Evolutionary conservation across 805 yeast species (phyloP), one percentile per base, ranked within the genome.

Genomic region (Blastobotrys terrestris): DNA sequence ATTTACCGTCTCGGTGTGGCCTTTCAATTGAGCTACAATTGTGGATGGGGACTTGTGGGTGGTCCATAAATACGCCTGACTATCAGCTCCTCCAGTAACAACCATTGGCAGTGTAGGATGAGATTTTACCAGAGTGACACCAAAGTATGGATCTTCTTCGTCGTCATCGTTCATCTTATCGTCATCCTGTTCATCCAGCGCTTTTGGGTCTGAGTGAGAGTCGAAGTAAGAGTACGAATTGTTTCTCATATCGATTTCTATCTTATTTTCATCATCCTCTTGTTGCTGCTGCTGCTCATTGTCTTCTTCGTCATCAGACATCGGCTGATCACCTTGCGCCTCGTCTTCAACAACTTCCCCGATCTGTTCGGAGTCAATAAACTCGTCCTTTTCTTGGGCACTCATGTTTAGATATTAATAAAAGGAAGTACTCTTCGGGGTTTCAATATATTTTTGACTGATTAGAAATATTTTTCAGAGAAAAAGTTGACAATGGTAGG

Each of bases 71-170:
- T 81, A 87, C 1, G 91, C 97, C 21, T 80, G 74, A 67, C 92
- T 84, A 68, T 94, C 99, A 54, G 96, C 98, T 43, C 97, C 98
- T 31, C 99, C 99, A 19, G 92, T 78, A n/a, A 84, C 85, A 6
- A 87, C 94, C 67, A 75, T 61, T 15, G 97, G 97, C 55, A 90
- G 74, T 4, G 76, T 76, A 41, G 97, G 97, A 67, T 94, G 97
- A 4, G 83, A 72, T 48, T 87, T 80, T n/a, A 94, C 76, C 13
- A 86, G 76, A 69, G 86, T 92, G 2, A 92, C 79, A 2, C 97
- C 43, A 11, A 26, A 26, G 11, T 26, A 26, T 26, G 35, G 35
- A 5, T 26, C 35, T 26, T 26, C 35, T 26, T 26, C 35, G 11
- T 26, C 35, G 11, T 14, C 26, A 18, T 14, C 21, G 22, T 21